Percentiles rank a stretch among this genome's conserved stretches.
Evolutionary conservation across 208 protist species (phyloP).

Genomic region (Zelonia costaricensis): DNA sequence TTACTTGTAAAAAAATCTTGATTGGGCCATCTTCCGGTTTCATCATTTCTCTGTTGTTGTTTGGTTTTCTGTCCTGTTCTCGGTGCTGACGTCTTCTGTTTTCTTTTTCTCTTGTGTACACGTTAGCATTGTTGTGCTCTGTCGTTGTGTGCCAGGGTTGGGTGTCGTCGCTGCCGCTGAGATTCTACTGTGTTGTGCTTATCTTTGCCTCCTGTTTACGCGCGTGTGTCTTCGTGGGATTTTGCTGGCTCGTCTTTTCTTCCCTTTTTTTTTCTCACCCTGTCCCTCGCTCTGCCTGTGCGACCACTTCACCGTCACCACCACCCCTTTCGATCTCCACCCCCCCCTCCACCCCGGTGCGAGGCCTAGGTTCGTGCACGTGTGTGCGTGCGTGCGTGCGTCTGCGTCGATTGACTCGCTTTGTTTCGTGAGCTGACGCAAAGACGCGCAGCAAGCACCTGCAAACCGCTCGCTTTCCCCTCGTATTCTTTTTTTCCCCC

Average conservation of each 20-base stretch:
- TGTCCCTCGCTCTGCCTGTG: not conserved
- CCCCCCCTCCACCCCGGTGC: not conserved
- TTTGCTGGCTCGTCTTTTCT: not conserved
- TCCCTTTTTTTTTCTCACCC: not conserved
- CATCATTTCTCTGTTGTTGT: not conserved
- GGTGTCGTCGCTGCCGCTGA: not conserved
- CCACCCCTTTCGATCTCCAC: too few species aligned
- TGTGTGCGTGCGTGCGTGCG: too few species aligned
- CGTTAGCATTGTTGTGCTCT: not conserved
- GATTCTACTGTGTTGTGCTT: not conserved
- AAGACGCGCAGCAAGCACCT: too few species aligned
- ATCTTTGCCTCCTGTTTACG: not conserved
- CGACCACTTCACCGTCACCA: not conserved
- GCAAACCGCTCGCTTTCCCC: not conserved
- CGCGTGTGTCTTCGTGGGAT: not conserved
- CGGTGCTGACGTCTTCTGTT: not conserved
- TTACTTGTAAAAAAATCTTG: not conserved
- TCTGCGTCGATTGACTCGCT: too few species aligned
- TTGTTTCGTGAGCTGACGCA: too few species aligned
- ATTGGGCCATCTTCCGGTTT: not conserved
- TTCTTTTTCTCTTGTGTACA: not conserved
- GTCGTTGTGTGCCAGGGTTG: not conserved
- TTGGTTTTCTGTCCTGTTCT: not conserved
- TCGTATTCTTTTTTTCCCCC: not conserved
- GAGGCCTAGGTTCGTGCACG: not conserved